A percentile compares a stretch with the other conserved stretches of the same genome.
phyloP scores from a whole-genome alignment of 768 basidiomycete species.

The Agaricus sinodeliciosus region DNA sequence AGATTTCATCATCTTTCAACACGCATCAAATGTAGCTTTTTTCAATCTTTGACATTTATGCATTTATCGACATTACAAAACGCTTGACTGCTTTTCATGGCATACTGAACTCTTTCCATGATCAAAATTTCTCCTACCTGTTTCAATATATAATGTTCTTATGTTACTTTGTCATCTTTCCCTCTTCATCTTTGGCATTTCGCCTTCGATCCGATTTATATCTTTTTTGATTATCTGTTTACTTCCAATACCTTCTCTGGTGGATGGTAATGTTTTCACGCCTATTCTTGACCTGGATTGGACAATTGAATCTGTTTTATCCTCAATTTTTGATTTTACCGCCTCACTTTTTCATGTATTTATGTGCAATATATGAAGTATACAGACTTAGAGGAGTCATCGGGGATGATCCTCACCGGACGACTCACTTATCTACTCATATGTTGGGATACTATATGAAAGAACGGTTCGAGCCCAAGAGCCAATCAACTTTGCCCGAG shows the following conservation, averaged over 20 bases:
- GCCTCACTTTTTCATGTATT: background rate
- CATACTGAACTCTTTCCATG: conserved; percentile 2
- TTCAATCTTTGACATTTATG: conserved; percentile 5
- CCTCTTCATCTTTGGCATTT: background rate
- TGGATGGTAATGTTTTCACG: background rate
- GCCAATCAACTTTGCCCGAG: background rate
- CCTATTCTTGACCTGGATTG: background rate
- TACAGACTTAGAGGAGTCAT: background rate
- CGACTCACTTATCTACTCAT: background rate
- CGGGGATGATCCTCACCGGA: background rate
- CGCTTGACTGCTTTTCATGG: conserved; percentile 9
- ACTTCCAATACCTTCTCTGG: background rate
- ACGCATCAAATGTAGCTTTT: conserved; percentile 7
- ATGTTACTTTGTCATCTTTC: conserved; percentile 1
- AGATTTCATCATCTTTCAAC: conserved; percentile 4
- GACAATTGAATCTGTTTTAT: background rate
- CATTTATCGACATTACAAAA: conserved; percentile 6
- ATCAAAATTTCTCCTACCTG: background rate
- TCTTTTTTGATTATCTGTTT: conserved; percentile 1
- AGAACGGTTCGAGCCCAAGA: background rate
- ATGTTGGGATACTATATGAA: background rate
- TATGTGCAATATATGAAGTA: background rate
- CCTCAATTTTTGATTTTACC: background rate
- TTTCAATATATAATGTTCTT: conserved; percentile 8
- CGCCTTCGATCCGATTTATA: conserved; percentile 1